Percentiles rank a stretch among this genome's conserved stretches.
These are phyloP conservation scores for Lanmaoa pseudosensibilis DNA, from an alignment of 768 basidiomycete genomes.

Conservation along the genomic window DNA sequence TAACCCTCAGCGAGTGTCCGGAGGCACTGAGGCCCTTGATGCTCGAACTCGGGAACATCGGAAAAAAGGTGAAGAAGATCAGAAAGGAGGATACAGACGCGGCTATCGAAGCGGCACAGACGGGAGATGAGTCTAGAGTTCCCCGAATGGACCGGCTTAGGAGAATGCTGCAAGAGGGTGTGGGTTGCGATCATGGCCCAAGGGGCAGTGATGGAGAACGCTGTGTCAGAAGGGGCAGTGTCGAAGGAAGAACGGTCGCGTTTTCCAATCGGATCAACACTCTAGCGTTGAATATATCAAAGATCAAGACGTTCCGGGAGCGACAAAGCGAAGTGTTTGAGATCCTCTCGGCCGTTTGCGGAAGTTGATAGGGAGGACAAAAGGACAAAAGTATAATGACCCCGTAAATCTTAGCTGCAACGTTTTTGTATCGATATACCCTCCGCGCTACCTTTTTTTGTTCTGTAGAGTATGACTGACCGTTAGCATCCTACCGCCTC, in stretches of 20 bases:
- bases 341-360: conserved; percentile 38
- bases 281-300: conserved; percentile 69
- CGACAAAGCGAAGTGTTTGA: conserved; percentile 70
- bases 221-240: conserved; percentile 44
- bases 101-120: conserved; percentile 44
- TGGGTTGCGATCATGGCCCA: conserved; percentile 39
- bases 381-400: neutral
- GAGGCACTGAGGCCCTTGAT: conserved; percentile 66
- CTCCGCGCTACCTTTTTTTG: neutral
- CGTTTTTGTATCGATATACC: conserved; percentile 4
- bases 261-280: conserved; percentile 79
- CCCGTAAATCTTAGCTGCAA: neutral
- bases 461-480: neutral
- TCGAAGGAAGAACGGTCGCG: conserved; percentile 63
- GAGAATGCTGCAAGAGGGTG: conserved; percentile 57
- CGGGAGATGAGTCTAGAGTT: conserved; percentile 35
- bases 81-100: conserved; percentile 52
- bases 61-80: conserved; percentile 47
- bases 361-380: conserved; percentile 1
- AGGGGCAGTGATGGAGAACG: conserved; percentile 16
- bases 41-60: conserved; percentile 58
- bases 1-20: conserved; percentile 66
- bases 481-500: neutral
- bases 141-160: conserved; percentile 61
- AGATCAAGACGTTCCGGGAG: conserved; percentile 68